These are phyloP conservation scores for Bonia amplexicaulis DNA, from an alignment of 176 grass and related monocot genomes.

Conservation along the genomic window DNA sequence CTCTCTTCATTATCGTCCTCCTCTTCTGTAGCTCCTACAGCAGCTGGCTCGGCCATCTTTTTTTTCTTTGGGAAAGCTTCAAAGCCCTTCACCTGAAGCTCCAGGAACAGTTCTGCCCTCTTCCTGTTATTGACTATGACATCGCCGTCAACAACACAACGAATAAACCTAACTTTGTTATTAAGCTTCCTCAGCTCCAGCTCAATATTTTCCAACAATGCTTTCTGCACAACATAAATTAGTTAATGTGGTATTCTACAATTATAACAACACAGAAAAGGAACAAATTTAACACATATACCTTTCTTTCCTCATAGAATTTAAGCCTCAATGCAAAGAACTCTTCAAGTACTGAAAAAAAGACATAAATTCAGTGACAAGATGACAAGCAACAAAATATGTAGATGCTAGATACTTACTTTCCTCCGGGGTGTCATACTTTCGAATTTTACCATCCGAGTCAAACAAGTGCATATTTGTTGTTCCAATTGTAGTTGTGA, in stretches of 20 bases:
- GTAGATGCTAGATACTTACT: constrained; percentile 38
- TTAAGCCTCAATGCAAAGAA: constrained; percentile 61
- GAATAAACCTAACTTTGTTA: constrained; percentile 80
- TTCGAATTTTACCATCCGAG: constrained; percentile 61
- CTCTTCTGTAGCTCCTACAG: constrained; percentile 49
- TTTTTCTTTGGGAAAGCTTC: constrained; percentile 67
- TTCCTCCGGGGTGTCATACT: constrained; percentile 77
- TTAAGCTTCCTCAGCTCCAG: constrained; percentile 53
- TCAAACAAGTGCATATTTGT: constrained; percentile 98
- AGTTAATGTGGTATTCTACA: background rate
- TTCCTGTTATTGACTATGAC: constrained; percentile 72
- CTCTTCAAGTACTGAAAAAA: constrained; percentile 64
- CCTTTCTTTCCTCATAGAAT: constrained; percentile 87
- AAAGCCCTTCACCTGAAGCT: constrained; percentile 53
- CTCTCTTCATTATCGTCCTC: constrained; percentile 49
- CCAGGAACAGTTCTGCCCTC: constrained; percentile 69
- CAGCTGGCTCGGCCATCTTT: constrained; percentile 32
- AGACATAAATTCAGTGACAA: background rate
- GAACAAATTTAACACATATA: constrained; percentile 3
- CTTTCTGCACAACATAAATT: constrained; percentile 36
- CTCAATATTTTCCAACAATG: constrained; percentile 49
- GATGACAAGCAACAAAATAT: background rate
- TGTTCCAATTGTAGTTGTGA: constrained; percentile 75
- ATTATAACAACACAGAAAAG: background rate
- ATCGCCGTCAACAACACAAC: constrained; percentile 45